These are phyloP conservation scores for Fusarium proliferatum DNA, from an alignment of 2,329 filamentous ascomycete species.

Conservation along the genomic window DNA sequence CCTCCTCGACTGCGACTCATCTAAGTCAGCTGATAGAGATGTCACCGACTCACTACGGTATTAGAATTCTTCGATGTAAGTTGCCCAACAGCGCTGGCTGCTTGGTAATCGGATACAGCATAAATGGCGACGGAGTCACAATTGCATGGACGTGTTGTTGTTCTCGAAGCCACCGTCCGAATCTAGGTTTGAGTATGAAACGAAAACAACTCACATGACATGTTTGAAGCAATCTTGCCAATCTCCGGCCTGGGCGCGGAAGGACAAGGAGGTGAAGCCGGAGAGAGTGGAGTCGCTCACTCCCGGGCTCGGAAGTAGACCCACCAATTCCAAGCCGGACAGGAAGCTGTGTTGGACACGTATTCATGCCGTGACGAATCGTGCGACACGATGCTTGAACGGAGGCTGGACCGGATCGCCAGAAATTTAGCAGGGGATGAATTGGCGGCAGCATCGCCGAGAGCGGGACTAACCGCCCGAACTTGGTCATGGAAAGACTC, in stretches of 20 bases:
- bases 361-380: slow-evolving; percentile 28
- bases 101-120: slow-evolving; percentile 1
- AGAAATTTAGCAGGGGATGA: slow-evolving; percentile 6
- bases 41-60: neutral
- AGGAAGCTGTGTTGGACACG: slow-evolving; percentile 22
- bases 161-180: neutral
- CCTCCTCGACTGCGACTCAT: slow-evolving; percentile 17
- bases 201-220: neutral
- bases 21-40: slow-evolving; percentile 20
- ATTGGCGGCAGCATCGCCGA: slow-evolving; percentile 21
- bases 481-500: neutral
- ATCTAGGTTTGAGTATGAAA: neutral
- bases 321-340: slow-evolving; percentile 6
- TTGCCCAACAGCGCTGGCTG: neutral
- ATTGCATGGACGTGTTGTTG: neutral
- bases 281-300: slow-evolving; percentile 32
- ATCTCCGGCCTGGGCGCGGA: slow-evolving; percentile 18
- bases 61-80: neutral
- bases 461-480: slow-evolving; percentile 8
- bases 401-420: slow-evolving; percentile 27
- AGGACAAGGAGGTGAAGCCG: slow-evolving; percentile 15
- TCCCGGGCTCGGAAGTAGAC: slow-evolving; percentile 21
- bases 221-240: neutral
- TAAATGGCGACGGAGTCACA: neutral
- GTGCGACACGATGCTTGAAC: slow-evolving; percentile 14